phyloP scores from a whole-genome alignment of 768 basidiomycete genomes.

The Rickenella mellea region DNA sequence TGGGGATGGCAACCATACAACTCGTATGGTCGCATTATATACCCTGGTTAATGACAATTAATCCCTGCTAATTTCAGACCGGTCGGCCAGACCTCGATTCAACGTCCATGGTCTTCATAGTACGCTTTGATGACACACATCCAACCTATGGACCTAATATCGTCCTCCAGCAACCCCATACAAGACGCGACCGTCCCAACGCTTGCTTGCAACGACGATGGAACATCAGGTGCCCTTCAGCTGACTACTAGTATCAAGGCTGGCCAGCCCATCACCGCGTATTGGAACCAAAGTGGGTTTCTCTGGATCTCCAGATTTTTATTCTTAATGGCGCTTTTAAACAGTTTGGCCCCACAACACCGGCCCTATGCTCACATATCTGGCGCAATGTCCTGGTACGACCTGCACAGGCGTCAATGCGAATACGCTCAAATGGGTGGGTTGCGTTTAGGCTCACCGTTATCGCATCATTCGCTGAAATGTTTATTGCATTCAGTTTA shows the following conservation, averaged over 20 bases:
- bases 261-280: constrained; percentile 7
- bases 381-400: constrained; percentile 7
- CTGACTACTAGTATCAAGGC: constrained; percentile 7
- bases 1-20: constrained; percentile 3
- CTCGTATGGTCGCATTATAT: constrained; percentile 1
- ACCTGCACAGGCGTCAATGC: constrained; percentile 8
- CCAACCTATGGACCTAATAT: background rate
- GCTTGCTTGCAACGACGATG: constrained; percentile 9
- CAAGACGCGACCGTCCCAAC: constrained; percentile 5
- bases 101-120: constrained; percentile 10
- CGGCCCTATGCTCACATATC: constrained; percentile 6
- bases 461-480: background rate
- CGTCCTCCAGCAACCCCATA: constrained; percentile 6
- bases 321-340: background rate
- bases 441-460: background rate
- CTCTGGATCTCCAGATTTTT: background rate
- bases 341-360: background rate
- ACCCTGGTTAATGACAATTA: background rate
- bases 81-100: constrained; percentile 8
- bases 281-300: constrained; percentile 8
- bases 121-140: background rate
- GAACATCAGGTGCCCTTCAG: constrained; percentile 7
- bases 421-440: constrained; percentile 7
- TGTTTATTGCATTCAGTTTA: constrained; percentile 5
- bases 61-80: constrained; percentile 4